Percentiles rank a stretch among this genome's conserved stretches.
These are phyloP conservation scores for Picea sitchensis DNA, from an alignment of 75 land plant species.

Conservation along the genomic window DNA sequence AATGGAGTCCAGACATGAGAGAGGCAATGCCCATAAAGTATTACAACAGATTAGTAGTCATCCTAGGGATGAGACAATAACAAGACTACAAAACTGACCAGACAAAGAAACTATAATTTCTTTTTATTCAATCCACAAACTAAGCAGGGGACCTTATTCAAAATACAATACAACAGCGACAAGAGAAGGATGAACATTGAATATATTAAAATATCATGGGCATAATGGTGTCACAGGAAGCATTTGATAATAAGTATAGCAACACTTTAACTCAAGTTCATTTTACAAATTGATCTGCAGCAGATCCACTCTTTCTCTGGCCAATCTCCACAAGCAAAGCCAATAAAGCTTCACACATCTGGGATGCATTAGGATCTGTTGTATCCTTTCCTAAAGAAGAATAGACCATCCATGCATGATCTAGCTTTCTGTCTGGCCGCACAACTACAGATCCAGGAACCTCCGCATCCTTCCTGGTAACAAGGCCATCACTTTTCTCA, in stretches of 20 bases:
- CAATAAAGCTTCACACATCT: conserved; percentile 93
- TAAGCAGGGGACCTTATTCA: neutral
- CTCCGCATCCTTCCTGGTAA: conserved; percentile 90
- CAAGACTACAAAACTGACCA: neutral
- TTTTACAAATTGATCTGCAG: neutral
- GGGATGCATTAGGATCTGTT: conserved; percentile 70
- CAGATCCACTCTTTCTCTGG: conserved; percentile 26
- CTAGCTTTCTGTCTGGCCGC: conserved; percentile 72
- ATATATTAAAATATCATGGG: neutral
- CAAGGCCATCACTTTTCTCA: conserved; percentile 98
- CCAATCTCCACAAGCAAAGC: conserved; percentile 77
- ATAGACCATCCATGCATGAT: conserved; percentile 99
- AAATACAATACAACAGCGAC: neutral
- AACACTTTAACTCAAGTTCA: neutral
- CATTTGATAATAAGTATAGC: neutral
- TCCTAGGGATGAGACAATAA: neutral
- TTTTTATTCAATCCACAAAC: neutral
- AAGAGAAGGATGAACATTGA: neutral
- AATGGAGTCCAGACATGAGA: too few relatives aligned
- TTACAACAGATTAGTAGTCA: too few relatives aligned
- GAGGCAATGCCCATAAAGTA: too few relatives aligned
- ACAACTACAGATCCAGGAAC: conserved; percentile 96
- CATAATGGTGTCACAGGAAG: neutral
- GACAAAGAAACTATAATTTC: neutral
- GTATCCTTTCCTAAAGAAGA: conserved; percentile 59